Base-by-base conservation (phyloP, 306 rosid genomes). In the Vicia villosa region DNA sequence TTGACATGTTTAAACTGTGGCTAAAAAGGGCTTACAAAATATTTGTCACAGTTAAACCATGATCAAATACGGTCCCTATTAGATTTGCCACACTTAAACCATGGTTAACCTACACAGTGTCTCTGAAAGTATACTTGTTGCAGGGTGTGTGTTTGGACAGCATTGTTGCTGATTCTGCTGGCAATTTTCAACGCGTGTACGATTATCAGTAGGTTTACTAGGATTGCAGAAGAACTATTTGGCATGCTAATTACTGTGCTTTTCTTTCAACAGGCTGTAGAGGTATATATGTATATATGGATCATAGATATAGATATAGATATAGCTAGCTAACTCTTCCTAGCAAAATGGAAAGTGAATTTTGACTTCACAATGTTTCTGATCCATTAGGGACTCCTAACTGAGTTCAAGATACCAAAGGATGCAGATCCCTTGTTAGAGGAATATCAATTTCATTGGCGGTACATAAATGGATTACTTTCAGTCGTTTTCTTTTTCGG, bases 91-190 rank as follows among this genome's bases (percentile, higher is more conserved):
- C 10, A 34, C 38, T 34, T 32, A 32, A 6, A 6, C 9, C 7
- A 6, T 32, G 9, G 37, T 32, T 32, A 32, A 32, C 37, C 37
- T 32, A 34, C 10, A 7, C 8, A 34, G 38, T 0, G 38, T 1
- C 10, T 32, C 37, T 6, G 37, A 32, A 32, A 32, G 6, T 34
- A 34, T 34, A 60, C 60, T 22, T 74, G 41, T 17, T 88, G 66
- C 90, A 90, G 98, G 98, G 96, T 93, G 58, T 90, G 96, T 66
- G 86, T 85, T 37, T 93, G 98, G 98, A 85, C 97, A 3, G 78
- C 91, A 45, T 74, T 90, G 57, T 47, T 88, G 69, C 76, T 93
- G 69, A 76, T 90, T 71, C 68, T 90, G 65, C 88, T 90, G 17
- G 96, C 93, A 19, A 61, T 88, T 62, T 93, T 93, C 67, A 90